Conservation (phyloP, 2,329 filamentous ascomycete species). For the Tolypocladium pustulatum region DNA sequence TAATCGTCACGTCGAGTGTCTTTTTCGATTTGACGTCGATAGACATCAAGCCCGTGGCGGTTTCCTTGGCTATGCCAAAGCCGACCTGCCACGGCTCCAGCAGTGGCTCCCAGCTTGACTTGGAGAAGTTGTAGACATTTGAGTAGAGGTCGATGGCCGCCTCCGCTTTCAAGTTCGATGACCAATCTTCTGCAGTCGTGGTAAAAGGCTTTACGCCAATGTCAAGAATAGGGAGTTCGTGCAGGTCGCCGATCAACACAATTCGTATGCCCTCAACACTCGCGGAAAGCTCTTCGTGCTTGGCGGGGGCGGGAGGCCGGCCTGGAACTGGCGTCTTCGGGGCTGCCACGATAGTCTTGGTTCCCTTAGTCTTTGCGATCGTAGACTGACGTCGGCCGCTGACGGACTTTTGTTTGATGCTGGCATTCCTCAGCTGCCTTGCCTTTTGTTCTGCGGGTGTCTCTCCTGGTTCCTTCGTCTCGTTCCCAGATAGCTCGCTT, state of each 20-base stretch:
- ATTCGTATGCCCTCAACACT: slow-evolving; percentile 81
- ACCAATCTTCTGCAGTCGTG: slow-evolving; percentile 82
- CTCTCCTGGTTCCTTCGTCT: slow-evolving; percentile 32
- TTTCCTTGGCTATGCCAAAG: slow-evolving; percentile 73
- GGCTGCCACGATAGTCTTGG: slow-evolving; percentile 23
- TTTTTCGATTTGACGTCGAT: slow-evolving; percentile 84
- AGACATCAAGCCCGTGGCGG: slow-evolving; percentile 63
- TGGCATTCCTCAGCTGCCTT: slow-evolving; percentile 38
- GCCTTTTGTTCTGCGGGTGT: slow-evolving; percentile 41
- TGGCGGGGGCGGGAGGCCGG: slow-evolving; percentile 4
- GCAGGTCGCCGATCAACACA: slow-evolving; percentile 87
- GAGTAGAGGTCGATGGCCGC: slow-evolving; percentile 87
- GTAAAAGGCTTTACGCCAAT: slow-evolving; percentile 86
- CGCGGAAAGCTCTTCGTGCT: slow-evolving; percentile 70
- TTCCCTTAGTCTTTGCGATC: slow-evolving; percentile 29
- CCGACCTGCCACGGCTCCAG: slow-evolving; percentile 96
- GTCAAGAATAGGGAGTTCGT: slow-evolving; percentile 91
- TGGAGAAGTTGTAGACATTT: slow-evolving; percentile 98
- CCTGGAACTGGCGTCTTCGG: slow-evolving; percentile 10
- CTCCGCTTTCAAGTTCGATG: slow-evolving; percentile 74
- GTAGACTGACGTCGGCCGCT: slow-evolving; percentile 47
- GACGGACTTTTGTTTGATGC: slow-evolving; percentile 43
- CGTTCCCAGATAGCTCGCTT: slow-evolving; percentile 68
- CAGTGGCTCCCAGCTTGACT: slow-evolving; percentile 94
- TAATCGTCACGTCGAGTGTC: slow-evolving; percentile 83